Evolutionary conservation across 2,329 filamentous ascomycete species (phyloP), one percentile per base, ranked within the genome.

Genomic region (Colletotrichum graminicola): DNA sequence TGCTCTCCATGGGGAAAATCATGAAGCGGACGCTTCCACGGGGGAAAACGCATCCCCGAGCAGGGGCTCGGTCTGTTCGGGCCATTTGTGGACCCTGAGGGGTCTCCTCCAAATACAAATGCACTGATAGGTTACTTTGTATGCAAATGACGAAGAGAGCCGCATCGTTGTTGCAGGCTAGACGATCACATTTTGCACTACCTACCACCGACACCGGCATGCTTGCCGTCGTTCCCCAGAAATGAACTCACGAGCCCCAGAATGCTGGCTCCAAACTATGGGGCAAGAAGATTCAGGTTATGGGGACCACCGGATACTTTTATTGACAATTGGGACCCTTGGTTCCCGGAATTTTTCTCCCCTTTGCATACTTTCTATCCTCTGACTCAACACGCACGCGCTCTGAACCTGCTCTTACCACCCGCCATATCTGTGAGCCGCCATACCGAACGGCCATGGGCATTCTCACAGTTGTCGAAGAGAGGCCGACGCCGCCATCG

Each of bases 401-500:
- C 18, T n/a, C 18, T 6, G 29, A 32, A n/a, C 21, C 29, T 34
- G 29, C 10, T 11, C 32, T 1, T 5, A 55, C 10, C 52, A 5
- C 52, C 18, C 29, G 23, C 29, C 32, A 26, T 23, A 16, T 36
- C 16, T 29, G 49, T 16, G 23, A 8, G 29, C 34, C 21, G 32
- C 32, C 21, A 26, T 36, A 55, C 21, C 52, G 2, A 34, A 26
- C 23, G 45, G 34, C 26, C 66, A 78, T 78, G 76, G 75, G 76
- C 66, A 66, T 81, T 39, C 79, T 82, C 41, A 76, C 77, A 51
- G 76, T 80, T 54, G 76, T 76, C 54, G 80, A 81, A 72, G 80
- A 82, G 52, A 67, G 79, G 75, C 78, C 81, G 47, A 82, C 80
- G 72, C 81, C 81, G n/a, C 62, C 74, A 4, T 74, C 75, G 36